A percentile compares a stretch with the other conserved stretches of the same genome.
Conservation (phyloP, 352 stramenopile genomes). For the Phytopythium chamaehyphon region DNA sequence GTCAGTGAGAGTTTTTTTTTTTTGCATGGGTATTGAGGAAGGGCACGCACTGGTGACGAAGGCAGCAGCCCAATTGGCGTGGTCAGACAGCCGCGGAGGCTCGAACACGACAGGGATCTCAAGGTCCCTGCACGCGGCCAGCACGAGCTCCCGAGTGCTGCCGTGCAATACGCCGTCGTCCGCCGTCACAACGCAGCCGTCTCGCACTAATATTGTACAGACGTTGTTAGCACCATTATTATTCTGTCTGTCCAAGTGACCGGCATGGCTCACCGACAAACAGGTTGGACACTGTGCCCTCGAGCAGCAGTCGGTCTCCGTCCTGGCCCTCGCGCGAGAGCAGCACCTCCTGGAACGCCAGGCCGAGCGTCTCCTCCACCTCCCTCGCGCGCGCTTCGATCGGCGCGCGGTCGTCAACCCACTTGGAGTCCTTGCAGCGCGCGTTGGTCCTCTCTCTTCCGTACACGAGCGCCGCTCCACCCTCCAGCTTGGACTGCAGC, state of each 20-base stretch:
- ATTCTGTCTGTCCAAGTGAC: not conserved
- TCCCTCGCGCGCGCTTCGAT: conserved; percentile 35
- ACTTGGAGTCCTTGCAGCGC: conserved; percentile 65
- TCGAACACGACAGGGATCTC: conserved; percentile 52
- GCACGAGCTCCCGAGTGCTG: conserved; percentile 58
- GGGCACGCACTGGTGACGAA: conserved; percentile 66
- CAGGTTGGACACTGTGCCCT: conserved; percentile 80
- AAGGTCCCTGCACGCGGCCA: conserved; percentile 52
- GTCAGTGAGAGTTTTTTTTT: not conserved
- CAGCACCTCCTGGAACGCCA: conserved; percentile 53
- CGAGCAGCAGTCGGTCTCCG: conserved; percentile 38
- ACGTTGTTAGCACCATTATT: too few relatives aligned
- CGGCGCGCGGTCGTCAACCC: conserved; percentile 49
- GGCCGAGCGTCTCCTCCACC: conserved; percentile 13
- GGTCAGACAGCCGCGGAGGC: conserved; percentile 47
- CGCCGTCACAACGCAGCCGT: conserved; percentile 45
- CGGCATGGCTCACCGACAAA: conserved; percentile 47
- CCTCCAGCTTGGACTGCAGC: conserved; percentile 23
- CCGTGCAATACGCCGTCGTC: conserved; percentile 40
- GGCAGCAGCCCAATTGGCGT: conserved; percentile 47
- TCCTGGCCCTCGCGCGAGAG: conserved; percentile 11
- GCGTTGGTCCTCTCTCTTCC: conserved; percentile 39
- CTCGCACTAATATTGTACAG: conserved; percentile 25
- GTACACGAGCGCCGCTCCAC: conserved; percentile 46
- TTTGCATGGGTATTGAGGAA: not conserved